Evolutionary conservation across 345 rosid genomes (phyloP), one percentile per base, ranked within the genome.

Genomic region (Aegle marmelos): DNA sequence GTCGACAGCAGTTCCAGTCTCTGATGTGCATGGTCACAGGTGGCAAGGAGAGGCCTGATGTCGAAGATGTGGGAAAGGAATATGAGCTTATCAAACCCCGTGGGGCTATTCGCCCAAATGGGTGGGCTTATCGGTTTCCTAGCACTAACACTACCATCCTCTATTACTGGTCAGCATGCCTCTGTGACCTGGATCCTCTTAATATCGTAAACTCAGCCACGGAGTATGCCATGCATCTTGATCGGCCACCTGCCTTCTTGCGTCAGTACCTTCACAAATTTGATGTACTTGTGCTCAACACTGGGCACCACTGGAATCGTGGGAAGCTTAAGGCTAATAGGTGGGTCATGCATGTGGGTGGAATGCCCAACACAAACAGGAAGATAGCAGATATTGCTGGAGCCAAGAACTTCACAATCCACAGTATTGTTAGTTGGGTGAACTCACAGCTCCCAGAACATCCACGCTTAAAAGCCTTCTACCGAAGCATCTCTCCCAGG

Each of bases 221-320:
- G 9, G 83, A 91, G 57, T 82, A 83, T 50, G 96, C 94, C 66
- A 91, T 93, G 98, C 98, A 93, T 84, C 93, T 93, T 22, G 98
- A 93, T 80, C 89, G 90, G 11, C 93, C 96, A 50, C 98, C 96
- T 24, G 89, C 91, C 10, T 93, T 93, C 76, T 65, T 93, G 87
- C 84, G 81, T 14, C 81, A 72, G 28, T 85, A 80, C 81, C 92
- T 93, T 76, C 87, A 85, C 71, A 90, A 74, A 73, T 80, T 93
- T 28, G 72, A 90, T 34, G 92, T 91, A n/a, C 72, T 93, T 81
- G 93, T 93, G 71, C 92, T 91, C 72, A 93, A 91, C 86, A 88
- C 94, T 0, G 95, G 97, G 17, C 95, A 93, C 72, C 95, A 93
- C 22, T 93, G 97, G 97, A 93, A 93, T 78, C 80, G 91, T 57